Percentiles rank a stretch among this genome's conserved stretches.
phyloP scores from a whole-genome alignment of 176 grass and related monocot genomes.

The Hordeum marinum region DNA sequence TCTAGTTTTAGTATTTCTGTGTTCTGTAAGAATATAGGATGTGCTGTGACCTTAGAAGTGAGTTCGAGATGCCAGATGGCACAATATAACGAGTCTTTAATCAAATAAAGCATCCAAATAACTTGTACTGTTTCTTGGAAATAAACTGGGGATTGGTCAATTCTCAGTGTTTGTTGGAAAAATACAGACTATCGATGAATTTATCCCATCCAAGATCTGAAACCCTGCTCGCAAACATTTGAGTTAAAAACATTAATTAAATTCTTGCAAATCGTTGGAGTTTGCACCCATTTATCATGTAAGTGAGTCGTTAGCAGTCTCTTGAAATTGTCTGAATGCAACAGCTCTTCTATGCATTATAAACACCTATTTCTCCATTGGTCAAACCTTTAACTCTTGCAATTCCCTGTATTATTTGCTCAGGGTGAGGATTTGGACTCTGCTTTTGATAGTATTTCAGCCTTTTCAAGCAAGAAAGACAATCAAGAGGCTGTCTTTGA shows the following conservation, averaged over 20 bases:
- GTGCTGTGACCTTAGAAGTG: background rate
- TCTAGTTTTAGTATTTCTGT: background rate
- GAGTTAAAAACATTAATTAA: background rate
- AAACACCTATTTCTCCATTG: background rate
- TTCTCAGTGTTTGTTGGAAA: background rate
- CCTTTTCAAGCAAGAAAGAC: constrained; percentile 84
- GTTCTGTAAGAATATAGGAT: background rate
- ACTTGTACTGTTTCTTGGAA: background rate
- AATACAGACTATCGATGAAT: background rate
- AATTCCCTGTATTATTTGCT: background rate
- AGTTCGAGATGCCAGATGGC: background rate
- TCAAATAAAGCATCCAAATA: background rate
- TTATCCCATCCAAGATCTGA: background rate
- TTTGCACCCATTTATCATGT: background rate
- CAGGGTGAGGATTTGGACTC: constrained; percentile 95
- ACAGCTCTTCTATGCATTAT: background rate
- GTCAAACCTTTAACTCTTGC: constrained; percentile 9
- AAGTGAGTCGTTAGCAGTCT: background rate
- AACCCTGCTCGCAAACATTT: background rate
- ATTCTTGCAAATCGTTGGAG: background rate
- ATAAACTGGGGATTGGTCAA: background rate
- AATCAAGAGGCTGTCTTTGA: constrained; percentile 92
- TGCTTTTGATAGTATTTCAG: constrained; percentile 98
- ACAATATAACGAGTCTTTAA: background rate
- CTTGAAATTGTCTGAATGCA: background rate